Evolutionary conservation across 2,329 filamentous ascomycete species (phyloP), one percentile per base, ranked within the genome.

Genomic region (Fusarium nodosum): DNA sequence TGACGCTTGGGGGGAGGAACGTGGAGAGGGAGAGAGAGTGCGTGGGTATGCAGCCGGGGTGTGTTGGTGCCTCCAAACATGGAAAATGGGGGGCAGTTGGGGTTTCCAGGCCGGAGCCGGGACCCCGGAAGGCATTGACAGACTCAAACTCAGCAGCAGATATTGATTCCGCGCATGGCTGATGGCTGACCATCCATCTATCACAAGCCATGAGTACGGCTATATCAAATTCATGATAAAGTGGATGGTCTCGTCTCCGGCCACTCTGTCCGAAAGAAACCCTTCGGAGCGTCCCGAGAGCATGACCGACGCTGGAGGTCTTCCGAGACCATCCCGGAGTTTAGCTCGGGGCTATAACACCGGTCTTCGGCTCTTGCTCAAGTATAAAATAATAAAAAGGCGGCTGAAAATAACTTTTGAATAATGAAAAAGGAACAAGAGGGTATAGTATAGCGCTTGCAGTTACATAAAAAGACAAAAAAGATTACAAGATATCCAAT

Each of bases 401-500:
- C 50, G 53, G 55, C 47, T 60, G 50, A 68, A 60, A 41, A 56
- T 53, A 57, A 36, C n/a, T 31, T 53, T 59, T 30, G 47, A 41
- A 63, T 46, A 60, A 46, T 31, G 48, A 64, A 60, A 47, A 42
- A 44, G 56, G 46, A 53, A 58, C 56, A 66, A 51, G 55, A 46
- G 20, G n/a, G n/a, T n/a, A n/a, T n/a, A n/a, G 38, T 51, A 61
- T 41, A 20, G 45, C 22, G 30, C 48, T 56, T 60, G 62, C 58
- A 64, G 54, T 34, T 64, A 50, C 46, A 50, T 24, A 45, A 46
- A 31, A 59, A 46, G 38, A 39, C 30, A 48, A 52, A 47, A 48
- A 50, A 26, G 22, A 30, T 34, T 38, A 72, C 30, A 60, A 53
- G 55, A 74, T 55, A 67, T 66, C 68, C 66, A 74, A 74, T 73